Evolutionary conservation across 78 protist genomes (phyloP).

Genomic region (Dictyostelium purpureum): DNA sequence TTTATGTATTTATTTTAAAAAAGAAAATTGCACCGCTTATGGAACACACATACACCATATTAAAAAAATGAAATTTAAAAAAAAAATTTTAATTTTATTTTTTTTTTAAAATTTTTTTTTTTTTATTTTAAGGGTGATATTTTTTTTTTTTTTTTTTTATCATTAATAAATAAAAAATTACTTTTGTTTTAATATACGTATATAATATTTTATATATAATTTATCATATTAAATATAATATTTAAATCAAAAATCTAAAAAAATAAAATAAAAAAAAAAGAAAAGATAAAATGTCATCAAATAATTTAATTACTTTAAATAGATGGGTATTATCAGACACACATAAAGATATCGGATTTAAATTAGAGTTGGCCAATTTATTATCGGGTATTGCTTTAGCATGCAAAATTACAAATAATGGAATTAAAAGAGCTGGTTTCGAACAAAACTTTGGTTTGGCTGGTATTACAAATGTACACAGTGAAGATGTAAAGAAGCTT

Average conservation of each 20-base stretch:
- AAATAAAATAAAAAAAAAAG: neutral
- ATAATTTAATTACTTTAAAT: constrained; percentile 47
- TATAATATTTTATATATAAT: neutral
- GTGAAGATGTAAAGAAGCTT: constrained; percentile 80
- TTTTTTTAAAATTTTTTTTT: neutral
- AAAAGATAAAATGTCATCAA: constrained; percentile 20
- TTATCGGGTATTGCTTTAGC: constrained; percentile 70
- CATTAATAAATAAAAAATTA: neutral
- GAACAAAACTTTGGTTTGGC: constrained; percentile 75
- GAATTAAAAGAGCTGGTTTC: constrained; percentile 82
- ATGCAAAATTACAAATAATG: constrained; percentile 68
- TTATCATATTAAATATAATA: neutral
- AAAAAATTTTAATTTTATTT: neutral
- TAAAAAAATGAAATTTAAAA: no score
- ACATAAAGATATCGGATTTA: neutral
- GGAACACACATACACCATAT: no score
- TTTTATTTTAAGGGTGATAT: no score
- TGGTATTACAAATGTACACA: constrained; percentile 74
- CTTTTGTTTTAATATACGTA: neutral
- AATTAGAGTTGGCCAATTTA: constrained; percentile 47
- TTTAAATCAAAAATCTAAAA: neutral
- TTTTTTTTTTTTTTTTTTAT: neutral
- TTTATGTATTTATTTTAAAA: no score
- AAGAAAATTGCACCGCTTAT: no score
- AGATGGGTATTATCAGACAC: constrained; percentile 61